Evolutionary conservation across 192 early-diverging fungal species (phyloP).

Genomic region (Coemansia sp.): DNA sequence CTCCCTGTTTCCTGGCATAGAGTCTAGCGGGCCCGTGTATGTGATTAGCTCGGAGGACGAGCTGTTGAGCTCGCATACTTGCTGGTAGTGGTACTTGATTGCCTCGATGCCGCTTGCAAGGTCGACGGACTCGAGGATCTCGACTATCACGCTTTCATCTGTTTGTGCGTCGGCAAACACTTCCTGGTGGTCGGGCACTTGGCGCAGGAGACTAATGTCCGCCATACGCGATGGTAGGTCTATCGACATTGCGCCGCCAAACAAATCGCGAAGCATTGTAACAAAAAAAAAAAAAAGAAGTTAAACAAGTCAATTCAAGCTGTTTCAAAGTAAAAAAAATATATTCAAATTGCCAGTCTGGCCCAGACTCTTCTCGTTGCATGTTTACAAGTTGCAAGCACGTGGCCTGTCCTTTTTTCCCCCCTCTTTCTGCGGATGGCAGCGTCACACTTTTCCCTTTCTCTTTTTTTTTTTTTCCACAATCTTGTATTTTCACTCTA

Average conservation of each 20-base stretch:
- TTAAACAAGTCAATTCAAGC: neutral
- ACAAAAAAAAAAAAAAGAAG: neutral
- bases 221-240: conserved; percentile 60
- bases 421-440: no score
- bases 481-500: neutral
- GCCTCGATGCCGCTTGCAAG: conserved; percentile 57
- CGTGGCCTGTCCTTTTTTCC: neutral
- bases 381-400: neutral
- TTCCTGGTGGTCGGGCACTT: conserved; percentile 92
- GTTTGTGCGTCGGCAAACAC: conserved; percentile 75
- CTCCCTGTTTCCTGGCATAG: conserved; percentile 19
- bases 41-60: conserved; percentile 54
- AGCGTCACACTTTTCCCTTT: neutral
- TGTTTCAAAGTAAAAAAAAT: neutral
- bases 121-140: conserved; percentile 73
- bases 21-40: conserved; percentile 24
- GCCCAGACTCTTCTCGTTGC: neutral
- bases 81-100: conserved; percentile 73
- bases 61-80: conserved; percentile 81
- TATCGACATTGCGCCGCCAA: conserved; percentile 72
- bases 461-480: conserved; percentile 1
- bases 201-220: conserved; percentile 75
- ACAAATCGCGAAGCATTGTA: conserved; percentile 52
- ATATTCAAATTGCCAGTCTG: no score
- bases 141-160: conserved; percentile 85